Base-by-base conservation (phyloP, 2,329 filamentous ascomycete species). In the Aspergillus tamarii region DNA sequence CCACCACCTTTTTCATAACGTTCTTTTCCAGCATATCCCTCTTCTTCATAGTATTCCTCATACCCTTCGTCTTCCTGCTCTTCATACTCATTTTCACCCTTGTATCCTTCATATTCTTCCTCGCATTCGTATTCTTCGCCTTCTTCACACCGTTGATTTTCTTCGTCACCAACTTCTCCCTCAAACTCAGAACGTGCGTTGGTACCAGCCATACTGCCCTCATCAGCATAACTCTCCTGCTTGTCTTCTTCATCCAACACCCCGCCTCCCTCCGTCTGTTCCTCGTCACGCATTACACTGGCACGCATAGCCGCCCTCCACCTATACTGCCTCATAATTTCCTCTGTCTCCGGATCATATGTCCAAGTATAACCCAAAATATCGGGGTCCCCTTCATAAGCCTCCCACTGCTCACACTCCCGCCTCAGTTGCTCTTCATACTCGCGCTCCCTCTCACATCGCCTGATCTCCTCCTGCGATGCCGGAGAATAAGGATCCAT, bases 401-500 rank as follows among this genome's bases (percentile, higher is more conserved):
- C 39, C 58, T 46, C 52, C 56, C 9, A 61, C 61, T 56, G 53
- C 54, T 59, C 62, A 59, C 57, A 61, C 50, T 63, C 61, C 32
- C 60, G 54, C 2, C 30, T 21, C 55, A 64, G 34, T 21, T 63
- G 36, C 36, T 65, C 59, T 14, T 30, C 41, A 11, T 45, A 26
- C 30, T 50, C 39, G 3, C 59, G 41, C 57, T 66, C 65, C 28
- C 53, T 52, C 12, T 62, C 64, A 53, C 60, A 63, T 2, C 67
- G 62, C 8, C 62, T 66, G 6, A 59, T 48, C 59, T 70, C 72
- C 41, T 68, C 70, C 26, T 46, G 63, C 1, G 72, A 74, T 5
- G 71, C 68, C 4, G 59, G 57, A 1, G 70, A 71, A 10, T 65
- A 14, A 1, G 74, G 72, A 50, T 72, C 63, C 73, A 76, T 73